Evolutionary conservation across 2,329 filamentous ascomycete species (phyloP).

Genomic region (Lecanicillium sp.): DNA sequence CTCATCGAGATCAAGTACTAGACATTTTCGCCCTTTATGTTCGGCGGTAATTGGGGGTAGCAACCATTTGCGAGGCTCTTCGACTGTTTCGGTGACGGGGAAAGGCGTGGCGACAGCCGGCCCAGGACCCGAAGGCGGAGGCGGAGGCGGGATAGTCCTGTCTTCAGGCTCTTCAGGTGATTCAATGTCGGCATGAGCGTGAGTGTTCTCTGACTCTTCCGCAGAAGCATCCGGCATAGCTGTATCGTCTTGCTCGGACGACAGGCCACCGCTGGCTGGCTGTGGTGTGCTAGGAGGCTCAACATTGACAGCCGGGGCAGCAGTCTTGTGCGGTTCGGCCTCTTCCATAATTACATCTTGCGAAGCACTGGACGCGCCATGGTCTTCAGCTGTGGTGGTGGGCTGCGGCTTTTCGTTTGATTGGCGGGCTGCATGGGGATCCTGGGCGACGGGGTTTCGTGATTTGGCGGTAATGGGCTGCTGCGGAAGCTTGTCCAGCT

Average conservation of each 20-base stretch:
- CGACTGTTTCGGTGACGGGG: constrained; percentile 31
- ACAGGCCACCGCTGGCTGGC: constrained; percentile 8
- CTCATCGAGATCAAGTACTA: constrained; percentile 93
- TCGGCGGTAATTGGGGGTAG: constrained; percentile 75
- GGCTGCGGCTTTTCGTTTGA: constrained; percentile 39
- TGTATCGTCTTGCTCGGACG: constrained; percentile 50
- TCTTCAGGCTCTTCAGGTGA: constrained; percentile 25
- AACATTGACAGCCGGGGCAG: constrained; percentile 27
- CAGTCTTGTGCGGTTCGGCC: constrained; percentile 36
- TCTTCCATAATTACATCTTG: constrained; percentile 39
- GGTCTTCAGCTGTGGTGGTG: constrained; percentile 32
- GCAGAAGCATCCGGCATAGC: constrained; percentile 58
- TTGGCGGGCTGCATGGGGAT: constrained; percentile 33
- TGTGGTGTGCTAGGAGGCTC: constrained; percentile 30
- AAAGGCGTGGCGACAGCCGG: constrained; percentile 31
- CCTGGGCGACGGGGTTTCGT: constrained; percentile 43
- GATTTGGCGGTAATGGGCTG: constrained; percentile 47
- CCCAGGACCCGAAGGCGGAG: constrained; percentile 38
- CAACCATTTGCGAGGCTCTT: constrained; percentile 53
- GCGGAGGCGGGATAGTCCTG: constrained; percentile 31
- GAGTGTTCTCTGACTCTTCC: constrained; percentile 38
- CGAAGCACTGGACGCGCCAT: constrained; percentile 35
- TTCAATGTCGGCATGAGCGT: constrained; percentile 1
- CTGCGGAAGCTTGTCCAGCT: constrained; percentile 48
- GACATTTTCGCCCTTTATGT: constrained; percentile 80